These are phyloP conservation scores for Peronosclerospora sorghi DNA, from an alignment of 352 stramenopile species.

Conservation along the genomic window DNA sequence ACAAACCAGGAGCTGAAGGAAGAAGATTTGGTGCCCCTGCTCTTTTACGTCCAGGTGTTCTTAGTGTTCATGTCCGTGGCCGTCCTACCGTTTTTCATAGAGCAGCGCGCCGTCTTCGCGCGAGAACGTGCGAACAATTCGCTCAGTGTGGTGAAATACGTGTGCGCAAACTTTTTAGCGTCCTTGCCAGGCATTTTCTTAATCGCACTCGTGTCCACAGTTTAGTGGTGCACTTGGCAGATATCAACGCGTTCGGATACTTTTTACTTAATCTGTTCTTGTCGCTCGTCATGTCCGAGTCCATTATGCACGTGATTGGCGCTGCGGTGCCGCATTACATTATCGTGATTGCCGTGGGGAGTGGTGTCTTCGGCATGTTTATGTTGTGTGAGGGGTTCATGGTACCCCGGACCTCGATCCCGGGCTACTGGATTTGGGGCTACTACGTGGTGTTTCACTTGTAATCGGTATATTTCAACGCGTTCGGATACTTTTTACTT, in stretches of 20 bases:
- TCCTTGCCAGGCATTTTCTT: constrained; percentile 52
- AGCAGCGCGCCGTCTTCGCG: constrained; percentile 58
- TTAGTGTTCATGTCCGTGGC: constrained; percentile 85
- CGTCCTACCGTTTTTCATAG: constrained; percentile 79
- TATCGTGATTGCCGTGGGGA: constrained; percentile 62
- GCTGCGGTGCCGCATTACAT: constrained; percentile 68
- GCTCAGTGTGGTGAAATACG: constrained; percentile 65
- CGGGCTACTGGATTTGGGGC: constrained; percentile 58
- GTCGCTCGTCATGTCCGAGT: constrained; percentile 65
- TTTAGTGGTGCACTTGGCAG: constrained; percentile 39
- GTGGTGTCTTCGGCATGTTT: constrained; percentile 68
- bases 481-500: constrained; percentile 43
- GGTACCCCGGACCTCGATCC: constrained; percentile 42
- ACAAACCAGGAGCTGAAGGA: constrained; percentile 32
- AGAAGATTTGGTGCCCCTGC: constrained; percentile 33
- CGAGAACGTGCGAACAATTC: constrained; percentile 59
- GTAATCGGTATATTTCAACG: too few relatives aligned
- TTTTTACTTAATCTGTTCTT: constrained; percentile 63
- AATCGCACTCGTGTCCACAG: constrained; percentile 46
- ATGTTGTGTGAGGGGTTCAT: constrained; percentile 79
- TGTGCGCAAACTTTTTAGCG: constrained; percentile 55
- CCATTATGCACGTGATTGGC: constrained; percentile 66
- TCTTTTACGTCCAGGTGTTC: constrained; percentile 85
- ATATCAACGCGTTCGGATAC: constrained; percentile 42
- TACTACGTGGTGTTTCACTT: constrained; percentile 80